phyloP scores from a whole-genome alignment of 208 protist species.

The Leishmania gerbilli region DNA sequence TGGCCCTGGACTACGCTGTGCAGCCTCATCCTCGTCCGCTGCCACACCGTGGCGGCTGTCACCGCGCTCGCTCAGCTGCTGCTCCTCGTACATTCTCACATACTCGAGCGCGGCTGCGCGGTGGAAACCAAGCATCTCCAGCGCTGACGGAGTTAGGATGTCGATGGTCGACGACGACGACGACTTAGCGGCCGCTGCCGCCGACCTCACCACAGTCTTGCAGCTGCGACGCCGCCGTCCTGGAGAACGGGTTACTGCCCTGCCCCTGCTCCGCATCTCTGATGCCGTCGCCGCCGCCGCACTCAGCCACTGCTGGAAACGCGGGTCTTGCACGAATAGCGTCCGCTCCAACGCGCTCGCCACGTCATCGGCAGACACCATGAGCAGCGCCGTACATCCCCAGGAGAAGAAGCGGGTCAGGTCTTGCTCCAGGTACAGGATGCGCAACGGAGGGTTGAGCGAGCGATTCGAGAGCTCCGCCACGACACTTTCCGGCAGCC shows the following conservation, averaged over 20 bases:
- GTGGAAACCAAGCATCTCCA: slow-evolving; percentile 58
- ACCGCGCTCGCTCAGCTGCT: background rate
- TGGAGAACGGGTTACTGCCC: background rate
- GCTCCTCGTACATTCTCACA: slow-evolving; percentile 32
- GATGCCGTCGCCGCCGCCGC: background rate
- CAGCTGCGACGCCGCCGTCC: background rate
- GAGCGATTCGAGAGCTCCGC: slow-evolving; percentile 54
- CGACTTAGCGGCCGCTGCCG: background rate
- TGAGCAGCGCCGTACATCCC: slow-evolving; percentile 33
- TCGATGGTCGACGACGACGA: slow-evolving; percentile 10
- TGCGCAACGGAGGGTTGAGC: slow-evolving; percentile 54
- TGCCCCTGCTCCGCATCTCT: background rate
- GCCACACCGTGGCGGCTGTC: background rate
- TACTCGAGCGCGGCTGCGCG: slow-evolving; percentile 44
- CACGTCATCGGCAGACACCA: slow-evolving; percentile 44
- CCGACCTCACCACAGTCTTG: background rate
- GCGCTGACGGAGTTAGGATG: slow-evolving; percentile 24
- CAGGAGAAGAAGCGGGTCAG: slow-evolving; percentile 39
- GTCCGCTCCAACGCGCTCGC: slow-evolving; percentile 26
- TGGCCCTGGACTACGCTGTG: background rate
- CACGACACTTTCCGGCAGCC: slow-evolving; percentile 46
- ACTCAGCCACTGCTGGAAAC: slow-evolving; percentile 28
- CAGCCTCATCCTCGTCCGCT: background rate
- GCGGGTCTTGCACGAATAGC: slow-evolving; percentile 38
- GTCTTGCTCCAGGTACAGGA: slow-evolving; percentile 54